phyloP scores from a whole-genome alignment of 192 early-diverging fungal species.

The Linnemannia exigua region DNA sequence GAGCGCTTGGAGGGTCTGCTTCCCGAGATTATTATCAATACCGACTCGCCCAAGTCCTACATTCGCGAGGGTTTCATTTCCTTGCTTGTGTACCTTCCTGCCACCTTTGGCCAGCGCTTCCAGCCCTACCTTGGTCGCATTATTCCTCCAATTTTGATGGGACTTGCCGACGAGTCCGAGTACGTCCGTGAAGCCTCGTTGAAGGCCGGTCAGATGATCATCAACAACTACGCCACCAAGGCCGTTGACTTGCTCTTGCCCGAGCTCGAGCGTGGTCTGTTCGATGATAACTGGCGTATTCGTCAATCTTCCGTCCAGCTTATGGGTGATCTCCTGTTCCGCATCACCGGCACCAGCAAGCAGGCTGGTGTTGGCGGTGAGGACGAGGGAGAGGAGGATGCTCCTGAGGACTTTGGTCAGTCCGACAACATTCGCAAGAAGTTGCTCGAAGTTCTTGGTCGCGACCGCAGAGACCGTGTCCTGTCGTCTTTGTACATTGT shows the following conservation, averaged over 20 bases:
- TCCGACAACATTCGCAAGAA: conserved; percentile 78
- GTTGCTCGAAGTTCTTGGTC: conserved; percentile 86
- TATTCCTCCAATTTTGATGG: conserved; percentile 90
- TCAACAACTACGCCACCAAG: conserved; percentile 89
- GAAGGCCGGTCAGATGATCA: conserved; percentile 93
- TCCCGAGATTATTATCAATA: conserved; percentile 90
- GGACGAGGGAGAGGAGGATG: conserved; percentile 73
- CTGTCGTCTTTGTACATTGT: conserved; percentile 95
- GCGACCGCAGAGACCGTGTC: conserved; percentile 86
- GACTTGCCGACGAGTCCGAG: conserved; percentile 97
- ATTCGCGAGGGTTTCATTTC: conserved; percentile 98
- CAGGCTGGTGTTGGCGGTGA: conserved; percentile 56
- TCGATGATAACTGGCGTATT: conserved; percentile 96
- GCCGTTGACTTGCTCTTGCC: conserved; percentile 93
- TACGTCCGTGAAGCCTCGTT: conserved; percentile 93
- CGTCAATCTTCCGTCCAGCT: conserved; percentile 94
- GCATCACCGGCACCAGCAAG: conserved; percentile 88
- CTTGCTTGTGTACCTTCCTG: conserved; percentile 95
- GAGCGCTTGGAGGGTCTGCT: conserved; percentile 88
- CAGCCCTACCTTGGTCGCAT: conserved; percentile 90
- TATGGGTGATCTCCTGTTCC: conserved; percentile 94
- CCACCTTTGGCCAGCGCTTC: conserved; percentile 94
- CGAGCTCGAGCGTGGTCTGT: conserved; percentile 90
- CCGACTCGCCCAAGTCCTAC: conserved; percentile 74
- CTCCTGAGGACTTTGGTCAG: conserved; percentile 60